phyloP scores from a whole-genome alignment of 768 basidiomycete genomes.

The Psilocybe cubensis region DNA sequence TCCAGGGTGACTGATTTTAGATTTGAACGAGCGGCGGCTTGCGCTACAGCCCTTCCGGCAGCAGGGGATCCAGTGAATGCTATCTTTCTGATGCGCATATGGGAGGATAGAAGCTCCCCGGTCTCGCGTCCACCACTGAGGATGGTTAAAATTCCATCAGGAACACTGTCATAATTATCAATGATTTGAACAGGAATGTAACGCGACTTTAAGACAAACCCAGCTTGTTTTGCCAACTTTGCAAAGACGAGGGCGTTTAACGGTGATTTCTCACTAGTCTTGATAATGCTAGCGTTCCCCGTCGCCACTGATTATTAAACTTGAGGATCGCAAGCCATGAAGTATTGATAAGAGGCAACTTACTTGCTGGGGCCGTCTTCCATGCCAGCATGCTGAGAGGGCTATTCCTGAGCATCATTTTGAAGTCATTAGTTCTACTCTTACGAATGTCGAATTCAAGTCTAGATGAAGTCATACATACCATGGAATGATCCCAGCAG shows the following conservation, averaged over 20 bases:
- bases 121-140: conserved; percentile 34
- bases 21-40: conserved; percentile 70
- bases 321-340: neutral
- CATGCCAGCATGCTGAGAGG: conserved; percentile 4
- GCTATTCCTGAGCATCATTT: conserved; percentile 2
- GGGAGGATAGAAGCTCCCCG: conserved; percentile 65
- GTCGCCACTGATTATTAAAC: neutral
- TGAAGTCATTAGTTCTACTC: too few species aligned
- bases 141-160: neutral
- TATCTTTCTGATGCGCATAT: conserved; percentile 66
- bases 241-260: conserved; percentile 56
- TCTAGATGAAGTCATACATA: neutral
- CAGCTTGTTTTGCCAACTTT: conserved; percentile 65
- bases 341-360: neutral
- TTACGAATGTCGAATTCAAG: too few species aligned
- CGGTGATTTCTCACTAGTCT: conserved; percentile 73
- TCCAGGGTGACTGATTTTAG: conserved; percentile 76
- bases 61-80: conserved; percentile 79
- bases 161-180: neutral
- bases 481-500: conserved; percentile 9
- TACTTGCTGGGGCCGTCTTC: conserved; percentile 7
- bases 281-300: conserved; percentile 8
- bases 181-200: conserved; percentile 21
- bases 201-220: conserved; percentile 44
- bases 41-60: conserved; percentile 68